phyloP scores from a whole-genome alignment of 768 basidiomycete genomes.

The Myochromella boudieri region DNA sequence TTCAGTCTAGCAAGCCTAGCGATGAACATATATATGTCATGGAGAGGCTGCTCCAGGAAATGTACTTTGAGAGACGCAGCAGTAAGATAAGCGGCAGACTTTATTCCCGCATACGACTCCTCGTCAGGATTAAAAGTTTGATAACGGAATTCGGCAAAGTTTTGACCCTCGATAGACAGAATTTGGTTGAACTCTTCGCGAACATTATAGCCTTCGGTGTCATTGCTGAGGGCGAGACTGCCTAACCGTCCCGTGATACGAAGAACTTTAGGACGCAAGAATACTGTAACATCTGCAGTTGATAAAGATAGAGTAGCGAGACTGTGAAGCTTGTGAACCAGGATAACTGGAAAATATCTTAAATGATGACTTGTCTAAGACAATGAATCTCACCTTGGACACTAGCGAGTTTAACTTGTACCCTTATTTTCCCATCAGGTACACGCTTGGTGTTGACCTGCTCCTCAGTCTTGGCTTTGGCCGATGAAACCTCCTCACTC shows the following conservation, averaged over 20 bases:
- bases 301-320: constrained; percentile 89
- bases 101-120: constrained; percentile 72
- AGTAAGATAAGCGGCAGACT: constrained; percentile 76
- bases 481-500: neutral
- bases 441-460: constrained; percentile 1
- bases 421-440: constrained; percentile 64
- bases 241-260: constrained; percentile 81
- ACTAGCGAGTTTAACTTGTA: constrained; percentile 80
- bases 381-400: constrained; percentile 60
- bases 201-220: constrained; percentile 51
- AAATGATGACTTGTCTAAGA: neutral
- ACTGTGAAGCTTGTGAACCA: constrained; percentile 67
- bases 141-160: constrained; percentile 93
- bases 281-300: constrained; percentile 82
- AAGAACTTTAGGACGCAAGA: constrained; percentile 72
- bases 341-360: constrained; percentile 50
- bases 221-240: constrained; percentile 78
- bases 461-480: neutral
- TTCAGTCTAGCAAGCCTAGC: constrained; percentile 88
- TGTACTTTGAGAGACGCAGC: constrained; percentile 90
- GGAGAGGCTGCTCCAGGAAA: constrained; percentile 90
- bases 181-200: constrained; percentile 78
- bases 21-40: constrained; percentile 80
- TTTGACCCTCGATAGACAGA: constrained; percentile 89
- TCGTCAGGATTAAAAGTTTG: constrained; percentile 83